Percentiles rank a stretch among this genome's conserved stretches.
phyloP scores from a whole-genome alignment of 441 rosid species.

The Cnidoscolus chayamansa region DNA sequence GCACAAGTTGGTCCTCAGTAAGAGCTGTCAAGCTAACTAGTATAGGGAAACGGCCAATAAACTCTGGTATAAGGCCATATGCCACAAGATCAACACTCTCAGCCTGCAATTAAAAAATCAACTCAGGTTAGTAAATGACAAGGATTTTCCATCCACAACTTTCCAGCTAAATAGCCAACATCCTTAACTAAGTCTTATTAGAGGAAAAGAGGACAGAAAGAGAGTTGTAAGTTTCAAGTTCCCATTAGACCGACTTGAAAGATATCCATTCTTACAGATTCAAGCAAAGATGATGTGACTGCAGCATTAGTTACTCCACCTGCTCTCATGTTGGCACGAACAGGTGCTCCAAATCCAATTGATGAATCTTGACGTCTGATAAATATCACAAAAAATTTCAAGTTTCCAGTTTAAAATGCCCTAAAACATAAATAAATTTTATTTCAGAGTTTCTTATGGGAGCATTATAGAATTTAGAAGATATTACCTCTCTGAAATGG shows the following conservation, averaged over 20 bases:
- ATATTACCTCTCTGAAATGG: slow-evolving; percentile 81
- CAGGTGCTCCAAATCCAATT: slow-evolving; percentile 97
- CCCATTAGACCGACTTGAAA: not conserved
- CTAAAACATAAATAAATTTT: slow-evolving; percentile 11
- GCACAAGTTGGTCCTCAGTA: slow-evolving; percentile 82
- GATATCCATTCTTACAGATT: slow-evolving; percentile 53
- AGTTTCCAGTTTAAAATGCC: slow-evolving; percentile 20
- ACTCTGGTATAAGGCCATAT: slow-evolving; percentile 97
- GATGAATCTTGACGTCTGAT: slow-evolving; percentile 87
- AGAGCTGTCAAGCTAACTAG: slow-evolving; percentile 85
- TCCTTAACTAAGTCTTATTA: not conserved
- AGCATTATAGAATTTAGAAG: not conserved
- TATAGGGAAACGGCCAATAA: slow-evolving; percentile 90
- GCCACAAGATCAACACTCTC: slow-evolving; percentile 94
- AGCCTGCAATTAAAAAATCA: slow-evolving; percentile 47
- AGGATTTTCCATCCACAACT: slow-evolving; percentile 10
- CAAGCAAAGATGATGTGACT: slow-evolving; percentile 81
- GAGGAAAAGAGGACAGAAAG: not conserved
- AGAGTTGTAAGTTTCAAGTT: not conserved
- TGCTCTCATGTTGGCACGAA: slow-evolving; percentile 88
- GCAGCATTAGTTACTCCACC: slow-evolving; percentile 64
- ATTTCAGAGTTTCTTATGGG: slow-evolving; percentile 8
- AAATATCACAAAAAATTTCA: slow-evolving; percentile 21
- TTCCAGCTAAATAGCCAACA: not conserved
- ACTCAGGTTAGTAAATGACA: slow-evolving; percentile 4